These are phyloP conservation scores for Periglandula ipomoeae DNA, from an alignment of 2,329 filamentous ascomycete genomes.

Conservation along the genomic window DNA sequence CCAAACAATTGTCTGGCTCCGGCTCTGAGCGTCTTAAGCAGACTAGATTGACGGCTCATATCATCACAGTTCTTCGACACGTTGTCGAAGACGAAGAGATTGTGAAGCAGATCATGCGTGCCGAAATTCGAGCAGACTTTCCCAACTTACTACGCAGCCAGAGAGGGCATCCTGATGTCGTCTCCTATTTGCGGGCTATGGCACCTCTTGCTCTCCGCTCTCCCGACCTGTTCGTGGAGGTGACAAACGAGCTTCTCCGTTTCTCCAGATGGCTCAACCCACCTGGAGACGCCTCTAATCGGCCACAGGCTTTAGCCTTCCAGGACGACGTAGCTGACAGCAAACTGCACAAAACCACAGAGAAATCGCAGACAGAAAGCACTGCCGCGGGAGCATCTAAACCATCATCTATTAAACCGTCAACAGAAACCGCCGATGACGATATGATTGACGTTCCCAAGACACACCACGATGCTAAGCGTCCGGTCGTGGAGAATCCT, in stretches of 20 bases:
- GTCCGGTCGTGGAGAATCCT: constrained; percentile 80
- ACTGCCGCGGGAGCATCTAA: constrained; percentile 8
- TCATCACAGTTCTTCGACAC: constrained; percentile 83
- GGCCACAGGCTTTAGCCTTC: constrained; percentile 29
- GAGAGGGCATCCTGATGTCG: constrained; percentile 55
- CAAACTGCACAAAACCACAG: constrained; percentile 15
- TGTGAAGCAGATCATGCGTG: constrained; percentile 82
- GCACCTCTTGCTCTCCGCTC: constrained; percentile 72
- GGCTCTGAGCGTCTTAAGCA: constrained; percentile 64
- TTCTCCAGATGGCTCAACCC: constrained; percentile 50
- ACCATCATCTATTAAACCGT: constrained; percentile 43
- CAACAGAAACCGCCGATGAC: constrained; percentile 50
- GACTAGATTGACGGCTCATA: constrained; percentile 44
- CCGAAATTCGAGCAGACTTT: constrained; percentile 75
- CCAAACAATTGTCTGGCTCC: constrained; percentile 77
- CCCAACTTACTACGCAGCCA: constrained; percentile 41
- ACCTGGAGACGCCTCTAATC: constrained; percentile 20
- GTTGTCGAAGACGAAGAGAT: constrained; percentile 91
- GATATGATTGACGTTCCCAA: constrained; percentile 59
- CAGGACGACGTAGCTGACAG: constrained; percentile 21
- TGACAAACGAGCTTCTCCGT: constrained; percentile 77
- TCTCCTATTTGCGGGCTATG: constrained; percentile 65
- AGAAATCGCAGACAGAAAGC: constrained; percentile 9
- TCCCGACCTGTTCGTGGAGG: constrained; percentile 77
- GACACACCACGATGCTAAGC: constrained; percentile 56